Evolutionary conservation across 495 filamentous ascomycete species (phyloP), one percentile per base, ranked within the genome.

Genomic region (Clavariopsis aquatica): DNA sequence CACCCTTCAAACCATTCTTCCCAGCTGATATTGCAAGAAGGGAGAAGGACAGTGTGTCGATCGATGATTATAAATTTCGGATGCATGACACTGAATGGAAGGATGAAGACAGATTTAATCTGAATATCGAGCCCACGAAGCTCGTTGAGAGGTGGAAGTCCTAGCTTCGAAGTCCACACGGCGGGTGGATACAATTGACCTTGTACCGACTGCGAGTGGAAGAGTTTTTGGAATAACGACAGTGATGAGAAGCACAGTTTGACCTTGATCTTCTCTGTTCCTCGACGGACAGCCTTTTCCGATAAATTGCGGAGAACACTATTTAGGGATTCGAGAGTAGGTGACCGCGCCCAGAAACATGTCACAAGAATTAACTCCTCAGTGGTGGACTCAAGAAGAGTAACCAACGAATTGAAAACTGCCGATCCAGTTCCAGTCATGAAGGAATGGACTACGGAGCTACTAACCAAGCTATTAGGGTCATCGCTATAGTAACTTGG

Each of bases 11-110:
- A 80, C 89, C 89, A 92, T 15, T 79, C 64, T 71, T 91, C 89
- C 85, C 85, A 90, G 68, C 87, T 90, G 0, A 92, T 82, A 71
- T 92, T 92, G 68, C 85, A 87, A 66, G 85, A 88, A 0, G 87
- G 87, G 12, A 91, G 70, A 38, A 83, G 81, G 2, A 84, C 85
- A 1, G 68, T 78, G 36, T 79, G 69, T 9, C 87, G 78, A 68
- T 92, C 89, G 15, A 92, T 74, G 52, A 92, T 80, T 49, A 89
- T 78, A 64, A 87, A 91, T 70, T 92, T 92, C 1, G 87, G 84
- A 68, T 92, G 89, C 81, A 91, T 86, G 1, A 91, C 84, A 58
- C 86, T 88, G 69, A 92, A 86, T 2, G 89, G 89, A 3, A 83
- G 75, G 56, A 90, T 80, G 73, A 91, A 92, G 31, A 89, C 75